A percentile compares a stretch with the other conserved stretches of the same genome.
phyloP scores from a whole-genome alignment of 768 basidiomycete species.

The Sporobolomyces pararoseus region DNA sequence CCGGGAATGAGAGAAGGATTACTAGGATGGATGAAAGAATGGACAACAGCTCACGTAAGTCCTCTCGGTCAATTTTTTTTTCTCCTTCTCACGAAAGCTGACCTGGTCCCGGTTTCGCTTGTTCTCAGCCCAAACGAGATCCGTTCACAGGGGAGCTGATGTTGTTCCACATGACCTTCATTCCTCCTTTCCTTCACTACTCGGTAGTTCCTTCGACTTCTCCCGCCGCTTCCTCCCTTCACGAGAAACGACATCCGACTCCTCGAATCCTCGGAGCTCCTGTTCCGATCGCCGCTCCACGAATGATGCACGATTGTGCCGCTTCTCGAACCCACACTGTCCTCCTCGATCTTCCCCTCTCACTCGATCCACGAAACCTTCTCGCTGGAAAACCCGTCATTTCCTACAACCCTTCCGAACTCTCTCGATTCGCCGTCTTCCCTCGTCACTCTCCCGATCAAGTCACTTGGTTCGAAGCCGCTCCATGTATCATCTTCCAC shows the following conservation, averaged over 20 bases:
- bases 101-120: background rate
- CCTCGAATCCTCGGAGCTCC: slow-evolving; percentile 35
- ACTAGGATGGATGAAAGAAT: slow-evolving; percentile 42
- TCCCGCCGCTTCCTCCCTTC: slow-evolving; percentile 16
- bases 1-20: slow-evolving; percentile 34
- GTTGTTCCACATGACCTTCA: slow-evolving; percentile 41
- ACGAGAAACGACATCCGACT: slow-evolving; percentile 11
- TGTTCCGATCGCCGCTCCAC: slow-evolving; percentile 31
- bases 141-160: slow-evolving; percentile 46
- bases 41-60: slow-evolving; percentile 41
- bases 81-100: background rate
- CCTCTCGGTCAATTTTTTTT: too few species aligned
- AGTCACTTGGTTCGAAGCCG: slow-evolving; percentile 47
- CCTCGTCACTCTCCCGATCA: slow-evolving; percentile 45
- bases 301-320: slow-evolving; percentile 53
- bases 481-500: slow-evolving; percentile 52
- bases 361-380: slow-evolving; percentile 50
- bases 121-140: slow-evolving; percentile 42
- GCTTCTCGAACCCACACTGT: slow-evolving; percentile 50
- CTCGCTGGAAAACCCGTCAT: slow-evolving; percentile 48
- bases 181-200: slow-evolving; percentile 44
- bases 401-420: slow-evolving; percentile 48
- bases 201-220: slow-evolving; percentile 42
- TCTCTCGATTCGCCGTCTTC: slow-evolving; percentile 51
- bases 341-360: slow-evolving; percentile 52